phyloP scores from a whole-genome alignment of 2,329 filamentous ascomycete species.

The Paracamarosporium sp. region DNA sequence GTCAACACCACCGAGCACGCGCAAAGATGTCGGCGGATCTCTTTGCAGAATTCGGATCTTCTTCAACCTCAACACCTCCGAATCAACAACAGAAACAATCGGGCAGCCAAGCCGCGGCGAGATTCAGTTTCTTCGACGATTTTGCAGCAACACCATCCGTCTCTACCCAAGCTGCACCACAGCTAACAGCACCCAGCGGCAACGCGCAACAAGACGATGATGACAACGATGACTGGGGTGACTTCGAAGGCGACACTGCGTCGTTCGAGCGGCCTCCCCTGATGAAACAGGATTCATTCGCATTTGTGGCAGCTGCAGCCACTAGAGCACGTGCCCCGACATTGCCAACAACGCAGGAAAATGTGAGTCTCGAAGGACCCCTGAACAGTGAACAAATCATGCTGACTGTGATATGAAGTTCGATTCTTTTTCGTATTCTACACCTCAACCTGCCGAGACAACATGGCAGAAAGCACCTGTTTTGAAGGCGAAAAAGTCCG shows the following conservation, averaged over 20 bases:
- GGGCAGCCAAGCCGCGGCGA: conserved; percentile 10
- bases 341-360: neutral
- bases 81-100: conserved; percentile 19
- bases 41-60: conserved; percentile 41
- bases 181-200: conserved; percentile 14
- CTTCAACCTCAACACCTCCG: conserved; percentile 20
- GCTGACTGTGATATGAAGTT: neutral
- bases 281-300: conserved; percentile 26
- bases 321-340: conserved; percentile 8
- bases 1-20: conserved; percentile 9
- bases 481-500: conserved; percentile 38
- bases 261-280: conserved; percentile 16
- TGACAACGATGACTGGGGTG: conserved; percentile 50
- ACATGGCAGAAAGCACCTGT: conserved; percentile 34
- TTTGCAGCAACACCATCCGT: conserved; percentile 25
- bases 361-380: neutral
- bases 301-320: conserved; percentile 16
- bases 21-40: conserved; percentile 44
- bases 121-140: conserved; percentile 46
- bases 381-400: neutral
- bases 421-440: conserved; percentile 22
- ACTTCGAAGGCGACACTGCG: conserved; percentile 44
- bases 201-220: conserved; percentile 15
- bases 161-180: conserved; percentile 20
- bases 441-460: conserved; percentile 12